Evolutionary conservation across 495 filamentous ascomycete species (phyloP).

Genomic region (Neurospora sp.): DNA sequence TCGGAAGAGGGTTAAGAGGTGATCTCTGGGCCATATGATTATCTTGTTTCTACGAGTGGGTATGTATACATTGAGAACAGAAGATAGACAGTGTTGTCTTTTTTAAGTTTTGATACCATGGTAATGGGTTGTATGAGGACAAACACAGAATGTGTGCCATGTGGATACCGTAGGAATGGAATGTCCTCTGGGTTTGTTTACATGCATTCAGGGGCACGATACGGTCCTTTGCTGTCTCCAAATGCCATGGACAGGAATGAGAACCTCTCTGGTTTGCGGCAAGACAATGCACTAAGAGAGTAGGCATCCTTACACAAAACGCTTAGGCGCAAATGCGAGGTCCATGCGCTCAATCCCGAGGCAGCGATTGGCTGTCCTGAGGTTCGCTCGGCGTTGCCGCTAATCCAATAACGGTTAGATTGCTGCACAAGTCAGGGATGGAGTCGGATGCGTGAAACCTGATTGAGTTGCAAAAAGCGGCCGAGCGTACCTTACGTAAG

Average conservation of each 20-base stretch:
- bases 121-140: background rate
- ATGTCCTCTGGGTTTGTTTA: background rate
- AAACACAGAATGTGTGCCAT: background rate
- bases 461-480: background rate
- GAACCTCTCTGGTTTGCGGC: background rate
- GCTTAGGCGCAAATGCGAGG: background rate
- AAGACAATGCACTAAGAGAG: background rate
- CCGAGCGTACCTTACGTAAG: background rate
- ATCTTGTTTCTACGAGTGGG: background rate
- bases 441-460: background rate
- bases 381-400: background rate
- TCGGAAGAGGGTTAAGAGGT: constrained; percentile 54
- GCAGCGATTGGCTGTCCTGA: background rate
- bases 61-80: background rate
- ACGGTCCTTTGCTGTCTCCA: background rate
- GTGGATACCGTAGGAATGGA: background rate
- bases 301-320: background rate
- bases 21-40: background rate
- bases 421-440: background rate
- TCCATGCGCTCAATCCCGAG: background rate
- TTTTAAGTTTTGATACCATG: background rate
- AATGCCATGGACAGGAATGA: background rate
- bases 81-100: background rate
- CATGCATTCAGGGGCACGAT: background rate
- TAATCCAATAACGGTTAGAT: background rate